Evolutionary conservation across 2,329 filamentous ascomycete species (phyloP).

Genomic region (Nigrograna mackinnonii): DNA sequence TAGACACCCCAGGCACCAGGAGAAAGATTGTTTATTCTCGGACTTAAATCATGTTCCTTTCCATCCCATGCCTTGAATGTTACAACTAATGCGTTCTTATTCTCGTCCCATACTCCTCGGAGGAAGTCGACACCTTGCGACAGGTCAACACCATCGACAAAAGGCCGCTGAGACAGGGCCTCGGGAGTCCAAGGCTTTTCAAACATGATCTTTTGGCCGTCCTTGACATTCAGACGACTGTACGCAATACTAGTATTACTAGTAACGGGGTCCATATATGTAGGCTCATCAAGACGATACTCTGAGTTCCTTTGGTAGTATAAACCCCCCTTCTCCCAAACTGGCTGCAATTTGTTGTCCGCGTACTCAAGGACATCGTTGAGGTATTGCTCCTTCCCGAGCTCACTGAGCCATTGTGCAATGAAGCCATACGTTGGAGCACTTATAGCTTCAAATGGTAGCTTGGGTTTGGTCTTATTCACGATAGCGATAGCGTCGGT

Average conservation of each 20-base stretch:
- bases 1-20: background rate
- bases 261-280: constrained; percentile 37
- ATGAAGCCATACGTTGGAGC: background rate
- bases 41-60: background rate
- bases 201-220: constrained; percentile 42
- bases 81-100: background rate
- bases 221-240: constrained; percentile 38
- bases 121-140: background rate
- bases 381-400: background rate
- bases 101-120: background rate
- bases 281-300: constrained; percentile 7
- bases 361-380: constrained; percentile 16
- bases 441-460: no score
- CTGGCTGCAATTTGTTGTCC: constrained; percentile 27
- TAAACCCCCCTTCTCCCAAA: constrained; percentile 40
- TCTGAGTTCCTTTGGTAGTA: constrained; percentile 36
- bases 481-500: no score
- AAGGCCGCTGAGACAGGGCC: background rate
- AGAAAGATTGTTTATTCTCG: background rate
- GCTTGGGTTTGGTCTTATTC: no score
- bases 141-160: background rate
- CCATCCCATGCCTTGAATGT: background rate
- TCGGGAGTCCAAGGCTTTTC: constrained; percentile 33
- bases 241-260: constrained; percentile 44
- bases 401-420: background rate